Percentiles rank a stretch among this genome's conserved stretches.
Evolutionary conservation across 139 green algal species (phyloP).

Genomic region (Picochlorum costavermella): DNA sequence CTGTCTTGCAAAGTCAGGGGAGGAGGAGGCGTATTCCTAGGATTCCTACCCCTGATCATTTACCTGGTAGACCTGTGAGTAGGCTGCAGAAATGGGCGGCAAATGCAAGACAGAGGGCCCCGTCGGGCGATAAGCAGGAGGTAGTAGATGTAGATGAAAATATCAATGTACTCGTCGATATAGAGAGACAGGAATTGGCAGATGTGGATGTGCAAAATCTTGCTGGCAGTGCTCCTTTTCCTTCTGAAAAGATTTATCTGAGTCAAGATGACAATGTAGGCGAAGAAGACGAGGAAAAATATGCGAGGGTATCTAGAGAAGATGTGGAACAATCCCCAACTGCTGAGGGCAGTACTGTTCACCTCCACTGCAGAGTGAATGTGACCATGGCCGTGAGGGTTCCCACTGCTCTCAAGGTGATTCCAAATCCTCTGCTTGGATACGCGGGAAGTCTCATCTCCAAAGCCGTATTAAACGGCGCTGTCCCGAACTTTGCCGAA

Average conservation of each 20-base stretch:
- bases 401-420: constrained; percentile 12
- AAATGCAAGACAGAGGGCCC: background rate
- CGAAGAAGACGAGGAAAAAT: constrained; percentile 9
- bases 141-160: background rate
- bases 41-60: constrained; percentile 13
- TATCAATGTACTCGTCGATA: background rate
- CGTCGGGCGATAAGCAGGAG: background rate
- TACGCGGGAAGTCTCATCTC: constrained; percentile 17
- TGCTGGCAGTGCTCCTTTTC: background rate
- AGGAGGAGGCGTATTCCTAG: background rate
- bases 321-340: background rate
- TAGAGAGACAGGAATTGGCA: background rate
- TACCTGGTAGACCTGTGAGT: constrained; percentile 25
- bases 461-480: constrained; percentile 11
- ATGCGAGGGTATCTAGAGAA: background rate
- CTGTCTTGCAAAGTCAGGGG: constrained; percentile 13
- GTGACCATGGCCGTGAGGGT: constrained; percentile 24
- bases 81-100: constrained; percentile 22
- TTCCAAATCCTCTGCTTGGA: constrained; percentile 26
- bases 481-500: constrained; percentile 24
- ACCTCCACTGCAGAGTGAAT: constrained; percentile 18
- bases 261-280: background rate
- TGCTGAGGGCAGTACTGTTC: too few relatives aligned
- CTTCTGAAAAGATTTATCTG: constrained; percentile 6
- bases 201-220: background rate